Base-by-base conservation (phyloP, 2,329 filamentous ascomycete genomes). In the Dothideomycetes sp. region DNA sequence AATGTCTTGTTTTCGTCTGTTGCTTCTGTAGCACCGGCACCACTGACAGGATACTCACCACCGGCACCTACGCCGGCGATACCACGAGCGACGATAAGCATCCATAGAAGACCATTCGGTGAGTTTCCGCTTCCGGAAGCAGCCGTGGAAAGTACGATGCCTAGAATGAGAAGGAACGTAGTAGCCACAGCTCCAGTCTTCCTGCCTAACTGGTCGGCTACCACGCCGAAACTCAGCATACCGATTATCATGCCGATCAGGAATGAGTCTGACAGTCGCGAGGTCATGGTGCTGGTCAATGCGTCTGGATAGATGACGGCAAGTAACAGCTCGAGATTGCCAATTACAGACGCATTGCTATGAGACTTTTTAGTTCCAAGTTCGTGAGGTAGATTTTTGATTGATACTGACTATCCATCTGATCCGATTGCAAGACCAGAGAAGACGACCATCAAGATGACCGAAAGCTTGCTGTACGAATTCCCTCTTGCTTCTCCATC, bases 31-130 rank as follows among this genome's bases (percentile, higher is more conserved):
- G 72, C 68, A 29, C 68, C 69, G 9, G 59, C 56, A 33, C 55
- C 59, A 2, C 65, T 69, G 3, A 72, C 70, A 3, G 72, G 71
- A 49, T 76, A 76, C 47, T 76, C 71, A 10, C 58, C 59, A 17
- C 63, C 63, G 15, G 63, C 62, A 6, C 63, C 65, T 31, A 67
- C 59, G 6, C 66, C 65, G 27, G 65, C 64, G 33, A 69, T 59
- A 3, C 66, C 66, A 35, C 65, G 53, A 9, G 61, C 58, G 24
- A 70, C 52, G 11, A 64, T 62, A 34, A 68, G 51, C 61, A 64
- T 64, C 62, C 62, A 64, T 45, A 64, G 57, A 42, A 63, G 51
- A 8, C 60, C 56, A 23, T 47, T 52, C 6, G 54, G 45, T 9
- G 50, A 50, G 8, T 44, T 51, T 3, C 55, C 56, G 22, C 48